Base-by-base conservation (phyloP, 2,329 filamentous ascomycete species). In the Diaporthe longicolla region DNA sequence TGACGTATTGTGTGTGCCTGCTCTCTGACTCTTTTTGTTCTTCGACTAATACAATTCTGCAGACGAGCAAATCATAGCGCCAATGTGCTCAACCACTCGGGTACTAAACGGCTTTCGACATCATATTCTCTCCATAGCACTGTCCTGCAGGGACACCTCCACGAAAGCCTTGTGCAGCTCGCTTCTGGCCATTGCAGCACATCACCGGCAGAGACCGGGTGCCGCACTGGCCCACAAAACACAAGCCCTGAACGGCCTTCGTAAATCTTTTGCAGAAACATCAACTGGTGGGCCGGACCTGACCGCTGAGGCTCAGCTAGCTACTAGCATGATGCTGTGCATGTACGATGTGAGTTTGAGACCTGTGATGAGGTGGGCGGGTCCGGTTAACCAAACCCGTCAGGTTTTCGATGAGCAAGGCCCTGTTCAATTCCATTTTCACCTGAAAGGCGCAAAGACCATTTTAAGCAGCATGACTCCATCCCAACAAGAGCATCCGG, bases 21-120 rank as follows among this genome's bases (percentile, higher is more conserved):
- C n/a, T 35, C 32, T 37, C 29, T 15, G 10, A 13, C 19, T 35
- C 3, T 35, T 19, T 57, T 32, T 32, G 7, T 21, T 4, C 26
- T 35, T 15, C 19, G 11, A 57, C 54, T 57, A 57, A 58, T 4
- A n/a, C 19, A 58, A 37, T 7, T 4, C n/a, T 58, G 10, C 55
- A 58, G 55, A 58, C 29, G 29, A 58, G 29, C 17, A 58, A 9
- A 37, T 58, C 55, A 37, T 58, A 58, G 29, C 55, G n/a, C 55
- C 55, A n/a, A 58, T 37, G 55, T 58, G 55, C 37, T 58, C 55
- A 37, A 35, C 55, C 7, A 37, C 55, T 15, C 29, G 55, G 11
- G 55, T 1, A 9, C 55, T 58, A n/a, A 58, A 58, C 29, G 55
- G 29, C 17, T 35, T 58, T 37, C 54, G 17, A n/a, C 29, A 37